Conservation (phyloP, 495 filamentous ascomycete species). For the Daldinia decipiens region DNA sequence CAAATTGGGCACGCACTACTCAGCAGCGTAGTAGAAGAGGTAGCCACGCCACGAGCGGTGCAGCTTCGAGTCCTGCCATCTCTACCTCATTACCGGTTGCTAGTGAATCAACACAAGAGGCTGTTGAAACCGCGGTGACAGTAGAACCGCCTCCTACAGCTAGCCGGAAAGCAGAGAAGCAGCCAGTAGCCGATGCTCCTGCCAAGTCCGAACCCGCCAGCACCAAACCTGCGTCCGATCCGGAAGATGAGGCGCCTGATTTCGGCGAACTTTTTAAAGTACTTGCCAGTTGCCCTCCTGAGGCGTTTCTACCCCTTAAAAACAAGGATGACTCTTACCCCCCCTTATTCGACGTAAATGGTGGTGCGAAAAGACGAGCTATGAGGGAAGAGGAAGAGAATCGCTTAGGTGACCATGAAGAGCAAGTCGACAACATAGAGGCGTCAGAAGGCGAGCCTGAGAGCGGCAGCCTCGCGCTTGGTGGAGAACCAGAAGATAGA, state of each 20-base stretch:
- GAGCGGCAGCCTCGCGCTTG: constrained; percentile 84
- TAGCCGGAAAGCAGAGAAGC: constrained; percentile 43
- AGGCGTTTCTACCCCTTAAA: constrained; percentile 39
- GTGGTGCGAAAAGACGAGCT: constrained; percentile 77
- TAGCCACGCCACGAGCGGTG: constrained; percentile 80
- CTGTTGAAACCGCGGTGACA: constrained; percentile 45
- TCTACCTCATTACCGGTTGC: constrained; percentile 68
- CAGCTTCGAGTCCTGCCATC: constrained; percentile 82
- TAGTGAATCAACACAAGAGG: constrained; percentile 53
- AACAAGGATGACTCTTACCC: constrained; percentile 62
- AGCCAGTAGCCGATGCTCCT: constrained; percentile 31
- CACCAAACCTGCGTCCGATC: background rate
- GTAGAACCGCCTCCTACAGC: constrained; percentile 32
- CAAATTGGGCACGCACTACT: constrained; percentile 89
- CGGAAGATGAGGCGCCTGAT: constrained; percentile 30
- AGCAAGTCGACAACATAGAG: constrained; percentile 50
- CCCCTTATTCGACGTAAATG: constrained; percentile 81
- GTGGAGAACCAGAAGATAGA: constrained; percentile 88
- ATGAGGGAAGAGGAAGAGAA: constrained; percentile 75
- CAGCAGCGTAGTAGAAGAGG: constrained; percentile 75
- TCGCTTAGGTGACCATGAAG: constrained; percentile 70
- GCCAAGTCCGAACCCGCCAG: constrained; percentile 7
- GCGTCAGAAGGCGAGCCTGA: constrained; percentile 67
- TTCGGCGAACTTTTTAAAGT: constrained; percentile 48
- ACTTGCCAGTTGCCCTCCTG: constrained; percentile 47